Evolutionary conservation across 2,329 filamentous ascomycete species (phyloP), one percentile per base, ranked within the genome.

Genomic region (Plectosphaerella cucumerina): DNA sequence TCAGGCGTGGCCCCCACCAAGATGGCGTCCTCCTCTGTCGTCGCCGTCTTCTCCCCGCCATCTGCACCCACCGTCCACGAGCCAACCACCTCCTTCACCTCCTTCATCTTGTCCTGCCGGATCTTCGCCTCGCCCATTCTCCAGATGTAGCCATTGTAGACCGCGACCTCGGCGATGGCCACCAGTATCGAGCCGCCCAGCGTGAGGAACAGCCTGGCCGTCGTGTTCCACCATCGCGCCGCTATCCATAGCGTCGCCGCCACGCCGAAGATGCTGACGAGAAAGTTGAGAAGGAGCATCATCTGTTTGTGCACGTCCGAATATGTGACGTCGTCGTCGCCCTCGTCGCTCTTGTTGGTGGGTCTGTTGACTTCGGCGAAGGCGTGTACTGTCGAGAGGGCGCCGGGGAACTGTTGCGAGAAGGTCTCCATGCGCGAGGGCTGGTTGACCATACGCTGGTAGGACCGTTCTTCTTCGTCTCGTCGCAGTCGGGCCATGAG

Each of bases 231-330:
- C 78, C 87, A 89, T 47, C 84, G 76, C 1, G 86, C 86, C 15
- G 80, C 79, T n/a, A 91, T 77, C 89, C 89, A 94, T 33, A 94
- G 78, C 8, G 87, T 89, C 3, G 80, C 84, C 3, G 84, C 87
- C 47, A 87, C 88, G 43, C 92, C 89, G 3, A 93, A 73, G 49
- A 97, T 88, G 48, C 90, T 96, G 49, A 96, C 77, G 37, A 97
- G 72, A 47, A 97, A 90, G 66, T 97, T 99, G 61, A 96, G 78
- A 48, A 97, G 90, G 8, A 97, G 75, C 41, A 88, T 85, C 51
- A 94, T 72, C 62, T 94, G 90, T n/a, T 88, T 78, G 64, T 93
- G 87, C 1, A 94, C 76, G 53, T 94, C 89, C 34, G 81, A 78
- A 56, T 85, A 85, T 3, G 84, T 85, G 3, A 87, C 71, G 2